Base-by-base conservation (phyloP, 2,329 filamentous ascomycete genomes). In the Xylaria sp. region DNA sequence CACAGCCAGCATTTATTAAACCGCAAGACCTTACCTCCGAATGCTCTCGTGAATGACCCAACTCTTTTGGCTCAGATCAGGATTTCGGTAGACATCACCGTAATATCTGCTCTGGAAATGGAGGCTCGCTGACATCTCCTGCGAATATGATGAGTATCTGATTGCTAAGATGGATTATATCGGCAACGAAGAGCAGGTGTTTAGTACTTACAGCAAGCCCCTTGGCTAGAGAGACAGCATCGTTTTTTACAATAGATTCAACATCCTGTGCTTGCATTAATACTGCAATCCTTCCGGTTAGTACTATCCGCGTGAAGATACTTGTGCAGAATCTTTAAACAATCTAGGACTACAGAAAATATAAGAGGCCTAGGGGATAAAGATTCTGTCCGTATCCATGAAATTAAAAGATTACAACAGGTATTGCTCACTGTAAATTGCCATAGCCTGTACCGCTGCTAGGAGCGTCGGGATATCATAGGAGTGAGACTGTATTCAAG, bases 241-340 rank as follows among this genome's bases (percentile, higher is more conserved):
- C 63, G 39, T 71, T 71, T 11, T 61, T 53, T 2, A 48, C 54
- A 2, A 71, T 64, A 3, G 66, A 66, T 36, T 69, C 68, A 8
- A 32, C 19, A 54, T 75, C 72, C 51, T 69, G 62, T 24, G 74
- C 71, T 65, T 74, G 75, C 5, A 75, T 57, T 5, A 77, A 55
- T 5, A 74, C 67, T 65, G 69, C 58, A 8, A 69, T 34, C 39
- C 63, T 51, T 9, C 50, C 50, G 3, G 69, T 63, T 24, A 76
- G 57, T 32, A 57, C 34, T 48, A 60, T 30, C 11, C 17, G 36
- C 27, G 69, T 30, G 36, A 69, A 5, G 27, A 11, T 11, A 36
- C 34, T 36, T 27, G n/a, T n/a, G 27, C 17, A 47, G 39, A 30
- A 12, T n/a, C 48, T 19, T 17, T 12, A 30, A n/a, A n/a, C n/a